A percentile compares a stretch with the other conserved stretches of the same genome.
Conservation (phyloP, 2,329 filamentous ascomycete species). For the Hypoxylon sp. region DNA sequence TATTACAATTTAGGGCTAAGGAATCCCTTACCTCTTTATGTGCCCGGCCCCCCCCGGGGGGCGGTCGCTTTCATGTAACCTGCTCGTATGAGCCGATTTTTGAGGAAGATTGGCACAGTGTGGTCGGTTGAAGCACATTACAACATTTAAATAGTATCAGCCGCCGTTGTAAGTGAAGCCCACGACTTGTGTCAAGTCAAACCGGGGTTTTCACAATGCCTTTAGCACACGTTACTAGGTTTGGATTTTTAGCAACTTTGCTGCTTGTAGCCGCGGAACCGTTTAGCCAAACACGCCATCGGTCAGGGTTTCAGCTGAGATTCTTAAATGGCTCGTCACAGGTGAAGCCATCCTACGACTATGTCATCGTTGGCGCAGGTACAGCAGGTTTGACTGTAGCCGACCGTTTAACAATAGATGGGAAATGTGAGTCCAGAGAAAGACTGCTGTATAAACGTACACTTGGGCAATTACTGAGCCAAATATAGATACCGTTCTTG, state of each 20-base stretch:
- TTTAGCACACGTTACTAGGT: slow-evolving; percentile 9
- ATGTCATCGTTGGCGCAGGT: slow-evolving; percentile 51
- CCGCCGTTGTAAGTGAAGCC: not conserved
- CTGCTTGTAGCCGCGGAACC: slow-evolving; percentile 22
- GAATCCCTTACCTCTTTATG: not conserved
- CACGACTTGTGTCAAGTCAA: not conserved
- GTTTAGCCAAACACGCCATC: slow-evolving; percentile 28
- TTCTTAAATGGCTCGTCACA: slow-evolving; percentile 33
- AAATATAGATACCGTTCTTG: slow-evolving; percentile 48
- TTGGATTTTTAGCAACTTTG: slow-evolving; percentile 21
- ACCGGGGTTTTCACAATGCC: slow-evolving; percentile 20
- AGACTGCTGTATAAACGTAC: not conserved
- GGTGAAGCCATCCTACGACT: slow-evolving; percentile 48
- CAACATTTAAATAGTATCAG: slow-evolving; percentile 23
- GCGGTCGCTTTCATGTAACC: slow-evolving; percentile 17
- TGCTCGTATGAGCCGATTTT: slow-evolving; percentile 17
- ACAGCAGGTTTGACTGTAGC: slow-evolving; percentile 52
- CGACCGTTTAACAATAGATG: slow-evolving; percentile 51
- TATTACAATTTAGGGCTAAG: slow-evolving; percentile 16
- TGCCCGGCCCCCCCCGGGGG: too few species aligned
- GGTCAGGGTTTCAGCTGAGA: slow-evolving; percentile 23
- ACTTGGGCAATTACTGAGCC: not conserved
- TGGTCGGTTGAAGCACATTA: not conserved
- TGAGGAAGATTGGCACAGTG: not conserved
- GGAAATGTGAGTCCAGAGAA: slow-evolving; percentile 45